These are phyloP conservation scores for Trichoderma sp. DNA, from an alignment of 2,329 filamentous ascomycete genomes.

Conservation along the genomic window DNA sequence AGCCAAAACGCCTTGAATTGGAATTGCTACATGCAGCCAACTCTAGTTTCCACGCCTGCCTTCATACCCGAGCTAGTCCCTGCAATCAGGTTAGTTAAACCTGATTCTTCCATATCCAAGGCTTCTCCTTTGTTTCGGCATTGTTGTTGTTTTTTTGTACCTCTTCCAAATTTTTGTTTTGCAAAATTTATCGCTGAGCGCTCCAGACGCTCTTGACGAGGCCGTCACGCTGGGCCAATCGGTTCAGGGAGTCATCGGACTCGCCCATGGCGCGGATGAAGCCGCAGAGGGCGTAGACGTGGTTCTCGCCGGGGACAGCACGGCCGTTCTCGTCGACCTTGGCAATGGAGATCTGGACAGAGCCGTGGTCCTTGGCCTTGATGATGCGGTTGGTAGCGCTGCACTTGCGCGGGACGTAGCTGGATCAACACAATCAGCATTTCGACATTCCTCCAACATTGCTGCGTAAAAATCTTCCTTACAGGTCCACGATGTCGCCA, in stretches of 20 bases:
- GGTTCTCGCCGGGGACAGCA: conserved; percentile 89
- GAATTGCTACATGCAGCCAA: conserved; percentile 45
- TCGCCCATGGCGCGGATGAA: conserved; percentile 98
- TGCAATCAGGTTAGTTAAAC: conserved; percentile 22
- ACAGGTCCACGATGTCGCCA: conserved; percentile 99
- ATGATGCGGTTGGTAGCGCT: conserved; percentile 99
- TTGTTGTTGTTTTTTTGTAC: conserved; percentile 22
- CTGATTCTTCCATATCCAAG: neutral
- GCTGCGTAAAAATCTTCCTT: conserved; percentile 44
- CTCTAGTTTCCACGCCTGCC: conserved; percentile 41
- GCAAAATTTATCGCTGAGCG: conserved; percentile 57
- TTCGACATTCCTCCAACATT: conserved; percentile 17
- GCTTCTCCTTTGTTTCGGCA: neutral
- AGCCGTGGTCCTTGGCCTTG: conserved; percentile 99
- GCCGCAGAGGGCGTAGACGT: conserved; percentile 94
- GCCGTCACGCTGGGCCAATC: conserved; percentile 91
- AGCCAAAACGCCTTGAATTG: conserved; percentile 48
- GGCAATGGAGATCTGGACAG: conserved; percentile 92
- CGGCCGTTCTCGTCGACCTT: conserved; percentile 99
- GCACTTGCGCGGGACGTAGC: conserved; percentile 99
- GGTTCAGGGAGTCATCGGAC: conserved; percentile 94
- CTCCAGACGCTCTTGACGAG: conserved; percentile 97
- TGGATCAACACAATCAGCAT: conserved; percentile 41
- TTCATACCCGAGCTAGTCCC: conserved; percentile 38
- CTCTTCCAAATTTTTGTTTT: conserved; percentile 15